A percentile compares a stretch with the other conserved stretches of the same genome.
Evolutionary conservation across 495 filamentous ascomycete species (phyloP).

Genomic region (Aspergillus hancockii): DNA sequence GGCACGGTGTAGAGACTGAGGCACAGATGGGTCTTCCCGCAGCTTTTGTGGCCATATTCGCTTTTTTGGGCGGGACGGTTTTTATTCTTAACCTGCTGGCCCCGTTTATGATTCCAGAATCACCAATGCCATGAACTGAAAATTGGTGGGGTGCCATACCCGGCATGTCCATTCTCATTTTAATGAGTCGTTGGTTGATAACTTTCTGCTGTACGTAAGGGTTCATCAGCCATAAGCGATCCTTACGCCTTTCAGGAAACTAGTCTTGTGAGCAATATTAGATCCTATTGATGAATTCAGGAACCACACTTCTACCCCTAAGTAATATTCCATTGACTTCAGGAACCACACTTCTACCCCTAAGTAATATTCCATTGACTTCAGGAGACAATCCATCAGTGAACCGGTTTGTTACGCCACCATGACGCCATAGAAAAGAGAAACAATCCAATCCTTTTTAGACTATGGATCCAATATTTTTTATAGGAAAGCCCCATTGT

Average conservation of each 20-base stretch:
- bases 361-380: too few relatives aligned
- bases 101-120: conserved; percentile 10
- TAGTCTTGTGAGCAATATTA: neutral
- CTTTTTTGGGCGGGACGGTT: conserved; percentile 23
- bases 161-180: neutral
- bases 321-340: neutral
- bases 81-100: conserved; percentile 26
- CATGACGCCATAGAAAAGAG: conserved; percentile 16
- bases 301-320: neutral
- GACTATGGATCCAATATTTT: neutral
- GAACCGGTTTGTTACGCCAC: conserved; percentile 6
- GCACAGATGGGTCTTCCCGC: conserved; percentile 31
- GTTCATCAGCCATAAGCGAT: too few relatives aligned
- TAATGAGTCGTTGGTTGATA: neutral
- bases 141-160: neutral
- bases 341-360: neutral
- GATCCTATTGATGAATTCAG: neutral
- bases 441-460: neutral
- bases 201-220: too few relatives aligned
- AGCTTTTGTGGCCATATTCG: conserved; percentile 21
- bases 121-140: neutral
- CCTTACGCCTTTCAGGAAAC: neutral
- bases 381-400: neutral
- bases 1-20: conserved; percentile 30
- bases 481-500: too few relatives aligned